A percentile compares a stretch with the other conserved stretches of the same genome.
Evolutionary conservation across 2,329 filamentous ascomycete genomes (phyloP).

Genomic region (Paecilomyces dactylethromorphus): DNA sequence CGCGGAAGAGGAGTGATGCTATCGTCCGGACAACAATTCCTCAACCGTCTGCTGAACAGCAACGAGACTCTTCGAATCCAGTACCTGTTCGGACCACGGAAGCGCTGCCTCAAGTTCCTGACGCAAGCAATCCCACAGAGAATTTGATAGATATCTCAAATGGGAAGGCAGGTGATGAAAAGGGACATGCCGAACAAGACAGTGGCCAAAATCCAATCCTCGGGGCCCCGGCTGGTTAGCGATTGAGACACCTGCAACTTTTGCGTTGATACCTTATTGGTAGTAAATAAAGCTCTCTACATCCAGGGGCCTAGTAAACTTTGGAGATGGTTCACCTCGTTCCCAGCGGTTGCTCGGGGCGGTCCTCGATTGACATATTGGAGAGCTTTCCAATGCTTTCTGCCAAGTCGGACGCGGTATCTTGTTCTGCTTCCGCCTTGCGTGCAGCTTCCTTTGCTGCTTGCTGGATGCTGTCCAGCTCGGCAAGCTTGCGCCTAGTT

Average conservation of each 20-base stretch:
- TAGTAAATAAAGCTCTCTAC: background rate
- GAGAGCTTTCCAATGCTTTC: conserved; percentile 34
- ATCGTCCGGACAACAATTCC: conserved; percentile 20
- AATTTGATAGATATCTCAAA: background rate
- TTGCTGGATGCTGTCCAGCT: conserved; percentile 35
- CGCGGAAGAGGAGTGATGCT: conserved; percentile 48
- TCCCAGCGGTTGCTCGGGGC: conserved; percentile 8
- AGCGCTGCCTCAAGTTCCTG: background rate
- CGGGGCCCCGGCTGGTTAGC: background rate
- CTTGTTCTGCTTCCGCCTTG: conserved; percentile 15
- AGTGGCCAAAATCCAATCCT: conserved; percentile 2
- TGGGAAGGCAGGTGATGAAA: background rate
- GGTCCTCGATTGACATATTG: conserved; percentile 35
- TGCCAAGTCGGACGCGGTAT: conserved; percentile 26
- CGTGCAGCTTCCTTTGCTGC: conserved; percentile 35
- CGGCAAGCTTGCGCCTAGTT: conserved; percentile 45
- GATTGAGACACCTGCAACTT: background rate
- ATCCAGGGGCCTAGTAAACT: background rate
- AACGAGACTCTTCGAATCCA: background rate
- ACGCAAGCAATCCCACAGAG: background rate
- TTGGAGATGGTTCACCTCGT: background rate
- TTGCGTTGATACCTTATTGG: background rate
- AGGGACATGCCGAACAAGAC: background rate
- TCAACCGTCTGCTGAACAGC: conserved; percentile 6
- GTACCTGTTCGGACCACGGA: background rate